Percentiles rank a stretch among this genome's conserved stretches.
Conservation (phyloP, 176 grass and related monocot species). For the Aechmea fasciata region DNA sequence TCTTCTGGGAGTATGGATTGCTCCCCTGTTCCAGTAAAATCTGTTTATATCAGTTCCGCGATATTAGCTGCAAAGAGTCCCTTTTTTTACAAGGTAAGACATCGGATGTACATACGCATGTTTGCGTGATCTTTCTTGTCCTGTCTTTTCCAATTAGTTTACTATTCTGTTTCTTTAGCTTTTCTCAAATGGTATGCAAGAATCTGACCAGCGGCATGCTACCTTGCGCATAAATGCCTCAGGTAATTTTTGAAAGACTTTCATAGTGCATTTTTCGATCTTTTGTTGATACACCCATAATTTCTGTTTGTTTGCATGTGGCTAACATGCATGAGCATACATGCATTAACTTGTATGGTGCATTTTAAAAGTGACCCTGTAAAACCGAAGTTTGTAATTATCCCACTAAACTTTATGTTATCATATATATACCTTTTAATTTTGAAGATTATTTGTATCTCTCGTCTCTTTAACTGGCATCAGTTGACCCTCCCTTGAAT, state of each 20-base stretch:
- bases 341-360: not conserved
- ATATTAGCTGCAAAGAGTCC: conserved; percentile 25
- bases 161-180: conserved; percentile 3
- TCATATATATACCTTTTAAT: too few species aligned
- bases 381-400: too few species aligned
- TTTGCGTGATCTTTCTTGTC: not conserved
- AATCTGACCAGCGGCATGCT: conserved; percentile 24
- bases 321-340: not conserved
- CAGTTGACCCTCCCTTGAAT: too few species aligned
- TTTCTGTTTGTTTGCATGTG: not conserved
- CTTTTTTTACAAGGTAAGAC: conserved; percentile 19
- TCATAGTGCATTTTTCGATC: not conserved
- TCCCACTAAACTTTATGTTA: too few species aligned
- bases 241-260: not conserved
- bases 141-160: not conserved
- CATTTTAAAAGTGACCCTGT: not conserved
- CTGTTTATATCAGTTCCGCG: conserved; percentile 13
- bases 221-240: conserved; percentile 17
- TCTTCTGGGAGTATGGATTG: conserved; percentile 19
- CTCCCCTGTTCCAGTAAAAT: conserved; percentile 9
- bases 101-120: not conserved
- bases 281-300: not conserved
- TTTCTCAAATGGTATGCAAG: conserved; percentile 27
- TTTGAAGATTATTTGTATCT: too few species aligned
- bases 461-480: too few species aligned